A percentile compares a stretch with the other conserved stretches of the same genome.
Evolutionary conservation across 2,329 filamentous ascomycete genomes (phyloP).

Genomic region (Penicillium brasilianum): DNA sequence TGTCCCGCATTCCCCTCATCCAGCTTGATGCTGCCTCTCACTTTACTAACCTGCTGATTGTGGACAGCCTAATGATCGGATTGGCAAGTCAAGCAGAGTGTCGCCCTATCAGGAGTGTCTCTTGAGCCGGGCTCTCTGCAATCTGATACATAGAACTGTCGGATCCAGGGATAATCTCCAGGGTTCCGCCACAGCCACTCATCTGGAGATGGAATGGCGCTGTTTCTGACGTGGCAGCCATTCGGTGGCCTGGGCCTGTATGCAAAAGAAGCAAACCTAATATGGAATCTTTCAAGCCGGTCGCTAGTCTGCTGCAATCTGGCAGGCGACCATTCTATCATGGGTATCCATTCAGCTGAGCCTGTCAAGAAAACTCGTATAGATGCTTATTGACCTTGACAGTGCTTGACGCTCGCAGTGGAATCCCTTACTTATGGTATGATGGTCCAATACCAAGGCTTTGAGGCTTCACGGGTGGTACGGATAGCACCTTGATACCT

Average conservation of each 20-base stretch:
- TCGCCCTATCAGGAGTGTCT: slow-evolving; percentile 23
- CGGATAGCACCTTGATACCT: no score
- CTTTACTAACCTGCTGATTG: neutral
- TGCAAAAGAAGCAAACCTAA: slow-evolving; percentile 20
- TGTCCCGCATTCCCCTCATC: neutral
- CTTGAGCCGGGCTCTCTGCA: slow-evolving; percentile 6
- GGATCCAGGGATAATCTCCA: slow-evolving; percentile 10
- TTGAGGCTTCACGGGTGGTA: neutral
- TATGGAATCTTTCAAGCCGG: slow-evolving; percentile 20
- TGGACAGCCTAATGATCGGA: slow-evolving; percentile 11
- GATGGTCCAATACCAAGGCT: slow-evolving; percentile 10
- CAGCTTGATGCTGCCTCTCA: slow-evolving; percentile 3
- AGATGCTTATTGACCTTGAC: neutral
- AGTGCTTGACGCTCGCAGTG: slow-evolving; percentile 7
- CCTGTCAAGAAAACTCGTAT: slow-evolving; percentile 4
- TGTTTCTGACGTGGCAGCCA: slow-evolving; percentile 43
- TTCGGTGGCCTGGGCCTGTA: slow-evolving; percentile 21
- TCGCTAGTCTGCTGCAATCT: slow-evolving; percentile 9
- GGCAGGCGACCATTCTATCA: slow-evolving; percentile 9
- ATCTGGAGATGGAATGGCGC: slow-evolving; percentile 18
- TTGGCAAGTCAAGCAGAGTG: slow-evolving; percentile 16
- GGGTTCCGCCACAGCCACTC: slow-evolving; percentile 20
- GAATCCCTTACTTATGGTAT: slow-evolving; percentile 22
- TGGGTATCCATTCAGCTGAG: slow-evolving; percentile 17
- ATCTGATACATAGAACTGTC: slow-evolving; percentile 30